Conservation (phyloP, 2,329 filamentous ascomycete genomes). For the Sporothrix humicola region DNA sequence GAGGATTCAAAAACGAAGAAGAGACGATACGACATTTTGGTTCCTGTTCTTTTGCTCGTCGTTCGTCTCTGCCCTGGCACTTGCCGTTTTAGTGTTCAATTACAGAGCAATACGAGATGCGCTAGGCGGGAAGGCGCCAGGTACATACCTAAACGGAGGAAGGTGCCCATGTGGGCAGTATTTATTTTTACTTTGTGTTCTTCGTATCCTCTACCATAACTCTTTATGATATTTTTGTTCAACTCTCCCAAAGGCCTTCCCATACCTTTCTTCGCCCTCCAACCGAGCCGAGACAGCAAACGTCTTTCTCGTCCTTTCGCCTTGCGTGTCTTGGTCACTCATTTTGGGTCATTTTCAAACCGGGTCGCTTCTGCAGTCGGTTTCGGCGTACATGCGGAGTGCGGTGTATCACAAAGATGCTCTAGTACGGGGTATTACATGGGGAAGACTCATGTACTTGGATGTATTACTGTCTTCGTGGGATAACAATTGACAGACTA, state of each 20-base stretch:
- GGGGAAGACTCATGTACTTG: background rate
- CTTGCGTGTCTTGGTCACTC: constrained; percentile 18
- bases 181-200: background rate
- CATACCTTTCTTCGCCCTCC: background rate
- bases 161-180: background rate
- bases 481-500: no score
- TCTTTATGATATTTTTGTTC: background rate
- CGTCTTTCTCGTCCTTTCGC: constrained; percentile 7
- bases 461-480: no score
- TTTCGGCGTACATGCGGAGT: background rate
- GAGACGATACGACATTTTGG: constrained; percentile 1
- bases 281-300: constrained; percentile 23
- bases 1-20: background rate
- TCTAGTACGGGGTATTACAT: background rate
- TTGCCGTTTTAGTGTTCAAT: constrained; percentile 9
- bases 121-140: constrained; percentile 9
- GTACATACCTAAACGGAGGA: background rate
- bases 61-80: constrained; percentile 7
- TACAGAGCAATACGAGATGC: constrained; percentile 9
- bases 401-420: constrained; percentile 3
- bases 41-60: background rate
- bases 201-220: background rate
- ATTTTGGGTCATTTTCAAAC: background rate
- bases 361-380: constrained; percentile 10
- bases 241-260: no score